These are phyloP conservation scores for Austroboletus rostrupii DNA, from an alignment of 1,284 basidiomycete genomes.

Conservation along the genomic window DNA sequence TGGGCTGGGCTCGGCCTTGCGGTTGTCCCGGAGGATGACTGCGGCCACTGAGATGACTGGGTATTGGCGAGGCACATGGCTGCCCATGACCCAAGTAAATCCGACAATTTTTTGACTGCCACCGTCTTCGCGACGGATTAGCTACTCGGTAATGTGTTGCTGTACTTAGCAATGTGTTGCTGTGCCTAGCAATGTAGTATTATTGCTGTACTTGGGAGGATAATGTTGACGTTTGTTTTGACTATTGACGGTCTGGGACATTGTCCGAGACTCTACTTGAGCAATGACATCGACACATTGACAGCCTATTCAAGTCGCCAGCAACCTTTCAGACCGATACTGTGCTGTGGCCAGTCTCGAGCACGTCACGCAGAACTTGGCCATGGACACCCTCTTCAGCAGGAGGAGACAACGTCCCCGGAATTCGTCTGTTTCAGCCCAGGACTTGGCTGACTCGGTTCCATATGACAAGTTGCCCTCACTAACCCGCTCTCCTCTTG, in stretches of 20 bases:
- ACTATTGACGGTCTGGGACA: slow-evolving; percentile 1
- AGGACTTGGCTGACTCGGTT: slow-evolving; percentile 55
- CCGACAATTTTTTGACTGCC: slow-evolving; percentile 29
- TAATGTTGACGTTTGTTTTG: slow-evolving; percentile 29
- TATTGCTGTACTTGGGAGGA: background rate
- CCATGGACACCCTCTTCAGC: slow-evolving; percentile 38
- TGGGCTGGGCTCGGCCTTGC: slow-evolving; percentile 14
- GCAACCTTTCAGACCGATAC: slow-evolving; percentile 7
- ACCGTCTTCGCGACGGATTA: slow-evolving; percentile 28
- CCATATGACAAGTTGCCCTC: slow-evolving; percentile 69
- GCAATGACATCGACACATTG: slow-evolving; percentile 6
- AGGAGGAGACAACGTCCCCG: slow-evolving; percentile 43
- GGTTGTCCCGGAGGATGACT: slow-evolving; percentile 11
- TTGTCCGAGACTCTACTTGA: background rate
- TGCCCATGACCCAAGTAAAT: slow-evolving; percentile 27
- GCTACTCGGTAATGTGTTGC: no score
- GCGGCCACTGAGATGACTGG: slow-evolving; percentile 22
- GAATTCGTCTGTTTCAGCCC: slow-evolving; percentile 43
- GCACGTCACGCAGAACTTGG: slow-evolving; percentile 12
- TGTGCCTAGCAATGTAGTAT: no score
- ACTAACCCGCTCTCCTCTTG: slow-evolving; percentile 51
- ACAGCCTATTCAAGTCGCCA: background rate
- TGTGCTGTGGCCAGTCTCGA: slow-evolving; percentile 9
- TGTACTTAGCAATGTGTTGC: no score
- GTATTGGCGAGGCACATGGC: slow-evolving; percentile 26